Base-by-base conservation (phyloP, 2,329 filamentous ascomycete species). In the Nigrospora osmanthi region DNA sequence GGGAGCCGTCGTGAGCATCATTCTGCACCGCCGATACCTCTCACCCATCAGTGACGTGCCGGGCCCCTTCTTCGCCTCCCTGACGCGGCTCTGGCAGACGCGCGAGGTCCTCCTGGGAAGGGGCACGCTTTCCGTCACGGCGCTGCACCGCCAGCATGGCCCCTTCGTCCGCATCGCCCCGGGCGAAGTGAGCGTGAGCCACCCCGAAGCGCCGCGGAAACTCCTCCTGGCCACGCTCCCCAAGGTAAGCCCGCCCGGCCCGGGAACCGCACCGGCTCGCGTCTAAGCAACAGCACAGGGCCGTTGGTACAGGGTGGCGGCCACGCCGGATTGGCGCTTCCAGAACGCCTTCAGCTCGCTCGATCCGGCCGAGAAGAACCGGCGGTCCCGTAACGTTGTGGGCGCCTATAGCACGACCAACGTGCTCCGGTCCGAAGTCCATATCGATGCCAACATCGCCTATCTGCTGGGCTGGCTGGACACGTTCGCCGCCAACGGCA, bases 141-240 rank as follows among this genome's bases (percentile, higher is more conserved):
- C 33, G 7, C 40, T 42, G 9, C 32, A 36, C 35, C 33, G 17
- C 28, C 17, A 11, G 16, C 13, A 36, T 64, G 60, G 63, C 2
- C 52, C 60, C 32, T 71, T 72, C 50, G 64, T 72, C 30, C 66
- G 70, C 14, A 69, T 72, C 31, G 57, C 59, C 6, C 56, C 62
- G 28, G 64, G 70, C 42, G 68, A 72, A 58, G 61, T 72, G 47
- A 69, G 65, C 46, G 59, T 72, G 35, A 60, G 60, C 42, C 63
- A 72, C 48, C 63, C 67, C 1, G 61, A 68, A 47, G 70, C 61
- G 13, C 56, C 69, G 16, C 58, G 56, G 16, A 53, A 60, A 37
- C 53, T 72, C 12, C 57, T 70, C 2, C 49, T 62, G 30, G 55
- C 54, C 1, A 54, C 58, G 6, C 46, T 66, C 1, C 47, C 52